These are phyloP conservation scores for Fusarium piperis DNA, from an alignment of 2,329 filamentous ascomycete species.

Conservation along the genomic window DNA sequence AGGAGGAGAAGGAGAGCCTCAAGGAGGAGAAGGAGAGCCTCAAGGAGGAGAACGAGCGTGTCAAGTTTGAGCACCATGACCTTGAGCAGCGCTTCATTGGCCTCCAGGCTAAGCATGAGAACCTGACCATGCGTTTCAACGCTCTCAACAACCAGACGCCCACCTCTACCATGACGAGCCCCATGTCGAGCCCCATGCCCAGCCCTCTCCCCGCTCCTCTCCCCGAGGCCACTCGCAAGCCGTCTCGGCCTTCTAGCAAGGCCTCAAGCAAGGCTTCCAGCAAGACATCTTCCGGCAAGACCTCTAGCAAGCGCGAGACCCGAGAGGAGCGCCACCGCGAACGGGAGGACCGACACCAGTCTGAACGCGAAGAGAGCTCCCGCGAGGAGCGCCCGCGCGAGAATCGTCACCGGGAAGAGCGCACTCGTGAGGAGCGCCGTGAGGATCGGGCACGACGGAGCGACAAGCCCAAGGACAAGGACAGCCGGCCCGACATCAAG, in stretches of 20 bases:
- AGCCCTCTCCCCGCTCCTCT: slow-evolving; percentile 38
- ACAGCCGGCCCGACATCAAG: slow-evolving; percentile 42
- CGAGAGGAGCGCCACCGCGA: slow-evolving; percentile 39
- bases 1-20: slow-evolving; percentile 32
- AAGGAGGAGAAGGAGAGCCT: slow-evolving; percentile 36
- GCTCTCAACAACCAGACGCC: slow-evolving; percentile 36
- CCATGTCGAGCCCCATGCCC: slow-evolving; percentile 37
- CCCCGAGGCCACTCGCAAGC: slow-evolving; percentile 37
- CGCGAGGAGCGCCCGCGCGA: slow-evolving; percentile 34
- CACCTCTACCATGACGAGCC: slow-evolving; percentile 38
- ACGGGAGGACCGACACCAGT: slow-evolving; percentile 34
- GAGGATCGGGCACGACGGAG: slow-evolving; percentile 36
- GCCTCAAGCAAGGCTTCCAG: slow-evolving; percentile 44
- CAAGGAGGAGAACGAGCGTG: slow-evolving; percentile 39
- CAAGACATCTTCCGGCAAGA: slow-evolving; percentile 32
- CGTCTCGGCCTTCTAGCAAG: slow-evolving; percentile 43
- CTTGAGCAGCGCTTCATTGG: slow-evolving; percentile 40
- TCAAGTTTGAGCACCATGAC: slow-evolving; percentile 44
- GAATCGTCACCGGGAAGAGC: slow-evolving; percentile 24
- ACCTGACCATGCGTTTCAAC: slow-evolving; percentile 44
- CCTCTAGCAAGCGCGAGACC: slow-evolving; percentile 41
- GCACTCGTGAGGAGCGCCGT: slow-evolving; percentile 39
- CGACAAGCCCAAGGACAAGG: slow-evolving; percentile 44
- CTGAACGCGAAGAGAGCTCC: slow-evolving; percentile 34
- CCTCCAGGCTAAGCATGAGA: slow-evolving; percentile 44